These are phyloP conservation scores for Musa acuminata DNA, from an alignment of 176 grass and related monocot genomes.

Conservation along the genomic window DNA sequence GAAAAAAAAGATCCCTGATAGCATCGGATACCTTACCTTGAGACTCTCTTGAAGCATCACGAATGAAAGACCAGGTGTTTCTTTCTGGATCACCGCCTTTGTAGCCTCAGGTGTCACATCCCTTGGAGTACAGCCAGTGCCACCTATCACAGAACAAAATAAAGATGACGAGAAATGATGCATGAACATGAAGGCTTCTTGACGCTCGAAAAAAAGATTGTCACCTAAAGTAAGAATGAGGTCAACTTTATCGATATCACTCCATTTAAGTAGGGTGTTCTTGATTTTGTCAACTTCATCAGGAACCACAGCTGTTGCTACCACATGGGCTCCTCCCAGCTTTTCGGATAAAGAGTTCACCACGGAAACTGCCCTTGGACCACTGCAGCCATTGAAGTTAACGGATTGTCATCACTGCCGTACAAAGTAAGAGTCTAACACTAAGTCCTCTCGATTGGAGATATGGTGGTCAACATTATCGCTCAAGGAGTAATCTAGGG, in stretches of 20 bases:
- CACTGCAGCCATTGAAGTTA: slow-evolving; percentile 33
- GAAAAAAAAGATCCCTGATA: background rate
- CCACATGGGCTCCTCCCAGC: slow-evolving; percentile 60
- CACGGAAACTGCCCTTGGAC: slow-evolving; percentile 76
- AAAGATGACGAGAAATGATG: background rate
- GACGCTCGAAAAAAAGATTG: background rate
- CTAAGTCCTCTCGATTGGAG: too few relatives aligned
- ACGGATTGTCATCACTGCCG: background rate
- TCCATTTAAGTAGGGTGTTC: slow-evolving; percentile 50
- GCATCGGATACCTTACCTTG: slow-evolving; percentile 61
- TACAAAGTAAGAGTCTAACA: too few relatives aligned
- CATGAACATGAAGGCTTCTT: background rate
- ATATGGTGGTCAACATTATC: too few relatives aligned
- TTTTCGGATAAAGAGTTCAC: slow-evolving; percentile 81
- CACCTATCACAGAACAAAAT: slow-evolving; percentile 44
- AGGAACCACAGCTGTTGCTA: slow-evolving; percentile 74
- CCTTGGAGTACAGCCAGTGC: slow-evolving; percentile 86
- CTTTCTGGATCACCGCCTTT: slow-evolving; percentile 78
- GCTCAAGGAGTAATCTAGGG: too few relatives aligned
- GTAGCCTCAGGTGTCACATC: slow-evolving; percentile 90
- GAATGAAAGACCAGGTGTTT: slow-evolving; percentile 64
- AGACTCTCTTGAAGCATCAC: slow-evolving; percentile 91
- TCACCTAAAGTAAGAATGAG: slow-evolving; percentile 87
- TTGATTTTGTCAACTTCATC: slow-evolving; percentile 90
- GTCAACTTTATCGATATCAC: slow-evolving; percentile 50